phyloP scores from a whole-genome alignment of 495 filamentous ascomycete genomes.

The Hypoxylon fuscum region DNA sequence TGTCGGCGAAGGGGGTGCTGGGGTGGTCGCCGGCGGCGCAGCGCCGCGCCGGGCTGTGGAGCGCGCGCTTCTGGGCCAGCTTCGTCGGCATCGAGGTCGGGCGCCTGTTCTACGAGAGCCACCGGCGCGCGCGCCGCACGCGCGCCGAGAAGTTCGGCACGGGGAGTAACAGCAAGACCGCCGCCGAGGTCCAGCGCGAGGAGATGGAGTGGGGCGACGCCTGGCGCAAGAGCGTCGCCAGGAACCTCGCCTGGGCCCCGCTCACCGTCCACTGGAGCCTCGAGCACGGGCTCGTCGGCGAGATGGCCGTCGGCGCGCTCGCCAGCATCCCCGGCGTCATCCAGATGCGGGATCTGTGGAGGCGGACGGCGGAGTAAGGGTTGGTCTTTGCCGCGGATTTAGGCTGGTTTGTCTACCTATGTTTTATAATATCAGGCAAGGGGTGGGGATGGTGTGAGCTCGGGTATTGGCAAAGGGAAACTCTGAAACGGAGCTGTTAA shows the following conservation, averaged over 20 bases:
- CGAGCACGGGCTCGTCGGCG: constrained; percentile 70
- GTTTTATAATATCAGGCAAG: no score
- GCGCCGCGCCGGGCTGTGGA: constrained; percentile 73
- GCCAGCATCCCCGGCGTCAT: constrained; percentile 72
- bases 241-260: constrained; percentile 65
- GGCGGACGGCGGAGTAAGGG: constrained; percentile 46
- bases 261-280: constrained; percentile 82
- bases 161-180: constrained; percentile 47
- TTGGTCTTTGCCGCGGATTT: background rate
- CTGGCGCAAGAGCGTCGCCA: constrained; percentile 57
- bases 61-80: constrained; percentile 78
- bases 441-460: no score
- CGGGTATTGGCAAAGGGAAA: no score
- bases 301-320: constrained; percentile 68
- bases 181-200: constrained; percentile 49
- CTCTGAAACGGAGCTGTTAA: no score
- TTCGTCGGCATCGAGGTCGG: constrained; percentile 81
- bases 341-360: constrained; percentile 74
- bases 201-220: constrained; percentile 52
- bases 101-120: constrained; percentile 62
- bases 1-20: constrained; percentile 74
- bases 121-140: constrained; percentile 33
- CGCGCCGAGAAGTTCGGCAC: constrained; percentile 46
- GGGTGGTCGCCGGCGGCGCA: constrained; percentile 62
- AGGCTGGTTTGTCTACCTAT: no score